Evolutionary conservation across 108 stramenopile species (phyloP), one percentile per base, ranked within the genome.

Genomic region (Schizochytrium sp.): DNA sequence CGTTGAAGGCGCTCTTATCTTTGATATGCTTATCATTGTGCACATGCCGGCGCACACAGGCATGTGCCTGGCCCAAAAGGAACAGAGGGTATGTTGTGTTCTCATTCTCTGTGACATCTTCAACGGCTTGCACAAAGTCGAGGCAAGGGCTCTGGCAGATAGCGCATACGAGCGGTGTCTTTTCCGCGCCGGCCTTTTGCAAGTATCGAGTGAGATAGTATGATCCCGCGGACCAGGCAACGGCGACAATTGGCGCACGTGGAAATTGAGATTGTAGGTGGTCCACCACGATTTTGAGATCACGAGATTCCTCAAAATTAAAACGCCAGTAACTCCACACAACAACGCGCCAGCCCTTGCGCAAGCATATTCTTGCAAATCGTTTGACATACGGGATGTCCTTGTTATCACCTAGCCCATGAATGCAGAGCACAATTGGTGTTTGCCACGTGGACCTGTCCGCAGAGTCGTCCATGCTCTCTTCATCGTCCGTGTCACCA

Each of bases 181-280:
- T 46, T n/a, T 83, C 53, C 8, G 40, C 38, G 15, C 89, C 83
- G 28, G 56, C 42, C 59, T 38, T 53, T 44, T 61, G 46, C 2
- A 89, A 53, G 8, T 89, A 89, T 7, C 44, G 56, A 12, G 88
- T 89, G 17, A 89, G 89, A 13, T 56, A 53, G 83, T 89, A 88
- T 59, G 56, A 87, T 4, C 89, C 89, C 3, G 89, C 89, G 38
- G 89, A 89, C 56, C 89, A 89, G 3, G 61, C 89, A 46, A 88
- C 46, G 58, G 76, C 89, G 8, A 40, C 13, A 53, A 89, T 61
- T 10, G 89, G 89, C 4, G 89, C 89, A 28, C 47, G 40, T 4
- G 89, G 89, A 55, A 58, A 89, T n/a, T 88, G 28, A 2, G 57
- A 10, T 53, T 17, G 28, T 46, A 89, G 41, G 28, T 87, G 73